These are phyloP conservation scores for Amoebophrya sp. DNA, from an alignment of 169 alveolate species.

Conservation along the genomic window DNA sequence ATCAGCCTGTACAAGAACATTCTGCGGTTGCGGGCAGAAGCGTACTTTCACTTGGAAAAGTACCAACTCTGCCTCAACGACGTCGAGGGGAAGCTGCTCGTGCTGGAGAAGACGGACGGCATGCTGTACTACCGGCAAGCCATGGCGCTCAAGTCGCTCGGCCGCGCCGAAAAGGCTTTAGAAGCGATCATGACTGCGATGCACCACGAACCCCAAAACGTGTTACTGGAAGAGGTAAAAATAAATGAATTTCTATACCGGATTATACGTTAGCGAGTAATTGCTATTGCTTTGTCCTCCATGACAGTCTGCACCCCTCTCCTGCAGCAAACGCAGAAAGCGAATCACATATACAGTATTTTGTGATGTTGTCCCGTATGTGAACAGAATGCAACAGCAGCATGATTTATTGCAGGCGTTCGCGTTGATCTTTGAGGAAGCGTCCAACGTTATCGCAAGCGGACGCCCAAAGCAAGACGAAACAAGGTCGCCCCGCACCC, in stretches of 20 bases:
- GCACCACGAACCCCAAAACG: neutral
- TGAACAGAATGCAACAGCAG: neutral
- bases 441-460: neutral
- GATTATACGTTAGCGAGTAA: too few species aligned
- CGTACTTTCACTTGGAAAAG: neutral
- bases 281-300: neutral
- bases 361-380: too few species aligned
- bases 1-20: neutral
- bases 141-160: neutral
- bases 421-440: neutral
- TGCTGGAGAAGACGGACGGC: neutral
- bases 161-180: neutral
- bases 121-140: neutral
- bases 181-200: neutral
- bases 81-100: neutral
- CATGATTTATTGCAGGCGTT: neutral
- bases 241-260: too few species aligned
- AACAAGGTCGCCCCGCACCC: neutral
- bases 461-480: constrained; percentile 18
- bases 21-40: neutral
- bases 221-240: neutral
- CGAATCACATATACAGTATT: too few species aligned
- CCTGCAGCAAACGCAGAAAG: too few species aligned
- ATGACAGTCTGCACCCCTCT: too few species aligned
- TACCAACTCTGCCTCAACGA: neutral